phyloP scores from a whole-genome alignment of 75 land plant species.

The Picea glauca region DNA sequence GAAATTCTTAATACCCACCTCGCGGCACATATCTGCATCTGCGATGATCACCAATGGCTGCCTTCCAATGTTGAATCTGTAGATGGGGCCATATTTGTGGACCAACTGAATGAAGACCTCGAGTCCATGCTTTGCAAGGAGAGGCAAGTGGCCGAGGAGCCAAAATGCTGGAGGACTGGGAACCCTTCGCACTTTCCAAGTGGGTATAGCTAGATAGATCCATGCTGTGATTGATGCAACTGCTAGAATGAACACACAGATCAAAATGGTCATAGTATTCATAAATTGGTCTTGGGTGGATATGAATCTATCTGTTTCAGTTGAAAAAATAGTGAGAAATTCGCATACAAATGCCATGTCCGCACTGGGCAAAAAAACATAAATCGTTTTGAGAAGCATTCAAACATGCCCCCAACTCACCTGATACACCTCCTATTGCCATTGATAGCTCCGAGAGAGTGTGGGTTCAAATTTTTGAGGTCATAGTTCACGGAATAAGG shows the following conservation, averaged over 20 bases:
- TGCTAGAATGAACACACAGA: neutral
- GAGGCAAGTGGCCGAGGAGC: conserved; percentile 56
- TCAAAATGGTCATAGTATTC: neutral
- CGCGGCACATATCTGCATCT: conserved; percentile 66
- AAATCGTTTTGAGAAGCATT: no score
- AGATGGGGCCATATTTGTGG: conserved; percentile 63
- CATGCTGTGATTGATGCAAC: neutral
- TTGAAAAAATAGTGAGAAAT: no score
- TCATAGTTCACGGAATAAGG: no score
- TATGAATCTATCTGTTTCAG: no score
- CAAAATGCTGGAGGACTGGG: conserved; percentile 59
- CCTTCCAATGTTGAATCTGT: conserved; percentile 79
- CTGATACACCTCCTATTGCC: no score
- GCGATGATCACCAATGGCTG: conserved; percentile 75
- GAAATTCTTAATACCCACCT: conserved; percentile 71
- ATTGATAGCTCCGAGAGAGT: no score
- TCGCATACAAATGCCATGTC: no score
- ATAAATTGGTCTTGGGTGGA: no score
- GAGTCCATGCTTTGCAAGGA: conserved; percentile 55
- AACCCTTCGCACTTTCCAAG: conserved; percentile 50
- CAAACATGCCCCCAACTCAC: no score
- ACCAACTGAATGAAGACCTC: conserved; percentile 51
- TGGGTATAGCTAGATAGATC: neutral
- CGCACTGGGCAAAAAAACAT: no score
- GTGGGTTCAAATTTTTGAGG: no score